Conservation (phyloP, 2,329 filamentous ascomycete species). For the Xylariaceae sp. region DNA sequence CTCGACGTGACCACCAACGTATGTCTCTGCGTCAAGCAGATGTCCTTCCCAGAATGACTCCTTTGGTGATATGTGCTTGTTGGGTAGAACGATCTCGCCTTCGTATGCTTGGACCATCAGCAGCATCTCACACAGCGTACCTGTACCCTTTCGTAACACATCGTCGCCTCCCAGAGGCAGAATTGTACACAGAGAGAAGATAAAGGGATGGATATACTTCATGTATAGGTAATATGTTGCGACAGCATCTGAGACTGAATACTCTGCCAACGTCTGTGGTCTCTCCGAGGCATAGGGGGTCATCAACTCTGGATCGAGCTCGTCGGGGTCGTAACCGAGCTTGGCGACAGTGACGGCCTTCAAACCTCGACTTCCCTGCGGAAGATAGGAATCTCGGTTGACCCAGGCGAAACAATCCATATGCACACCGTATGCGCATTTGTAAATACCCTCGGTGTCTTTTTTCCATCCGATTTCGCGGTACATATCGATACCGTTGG, state of each 20-base stretch:
- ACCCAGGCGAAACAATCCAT: slow-evolving; percentile 99
- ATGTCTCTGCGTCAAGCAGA: slow-evolving; percentile 92
- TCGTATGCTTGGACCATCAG: slow-evolving; percentile 98
- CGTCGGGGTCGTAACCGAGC: slow-evolving; percentile 95
- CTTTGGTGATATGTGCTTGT: slow-evolving; percentile 87
- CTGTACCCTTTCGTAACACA: slow-evolving; percentile 88
- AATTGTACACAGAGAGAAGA: slow-evolving; percentile 97
- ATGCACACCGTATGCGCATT: slow-evolving; percentile 91
- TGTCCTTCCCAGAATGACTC: slow-evolving; percentile 97
- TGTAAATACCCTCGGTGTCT: slow-evolving; percentile 92
- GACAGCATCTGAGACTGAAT: slow-evolving; percentile 97
- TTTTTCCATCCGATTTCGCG: slow-evolving; percentile 95
- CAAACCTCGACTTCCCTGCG: slow-evolving; percentile 91
- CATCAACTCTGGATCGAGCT: slow-evolving; percentile 96
- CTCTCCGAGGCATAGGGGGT: slow-evolving; percentile 83
- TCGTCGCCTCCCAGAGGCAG: slow-evolving; percentile 90
- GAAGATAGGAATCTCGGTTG: slow-evolving; percentile 95
- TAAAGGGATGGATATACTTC: slow-evolving; percentile 99
- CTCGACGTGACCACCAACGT: slow-evolving; percentile 96
- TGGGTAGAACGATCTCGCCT: slow-evolving; percentile 85
- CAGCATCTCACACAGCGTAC: slow-evolving; percentile 98
- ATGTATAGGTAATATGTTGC: slow-evolving; percentile 99
- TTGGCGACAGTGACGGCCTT: slow-evolving; percentile 98
- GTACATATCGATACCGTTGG: slow-evolving; percentile 98
- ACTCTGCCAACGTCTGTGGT: slow-evolving; percentile 91